These are phyloP conservation scores for Hamigera avellanea DNA, from an alignment of 495 filamentous ascomycete genomes.

Conservation along the genomic window DNA sequence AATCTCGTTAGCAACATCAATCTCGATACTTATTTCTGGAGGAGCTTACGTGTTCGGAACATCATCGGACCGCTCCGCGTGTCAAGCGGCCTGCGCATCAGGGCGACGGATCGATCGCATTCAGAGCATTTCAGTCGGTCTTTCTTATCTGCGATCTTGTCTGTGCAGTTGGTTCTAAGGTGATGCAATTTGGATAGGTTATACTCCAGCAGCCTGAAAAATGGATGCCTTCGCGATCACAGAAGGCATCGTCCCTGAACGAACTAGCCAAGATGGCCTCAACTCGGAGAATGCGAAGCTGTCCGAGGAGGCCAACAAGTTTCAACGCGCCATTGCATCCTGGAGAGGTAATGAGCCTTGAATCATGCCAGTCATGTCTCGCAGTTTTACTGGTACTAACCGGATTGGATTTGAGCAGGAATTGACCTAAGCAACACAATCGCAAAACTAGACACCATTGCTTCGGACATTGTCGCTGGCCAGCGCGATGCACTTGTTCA, in stretches of 20 bases:
- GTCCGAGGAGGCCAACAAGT: slow-evolving; percentile 67
- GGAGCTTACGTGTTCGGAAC: slow-evolving; percentile 16
- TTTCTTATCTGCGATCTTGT: too few species aligned
- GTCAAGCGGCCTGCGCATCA: slow-evolving; percentile 11
- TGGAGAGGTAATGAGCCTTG: slow-evolving; percentile 66
- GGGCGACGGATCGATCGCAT: slow-evolving; percentile 1
- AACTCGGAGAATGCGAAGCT: slow-evolving; percentile 18
- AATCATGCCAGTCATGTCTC: not conserved
- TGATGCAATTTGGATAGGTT: slow-evolving; percentile 1
- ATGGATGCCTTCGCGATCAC: slow-evolving; percentile 38
- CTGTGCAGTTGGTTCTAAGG: too few species aligned
- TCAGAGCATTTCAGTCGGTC: too few species aligned
- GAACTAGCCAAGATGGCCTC: slow-evolving; percentile 15
- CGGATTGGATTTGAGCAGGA: slow-evolving; percentile 34
- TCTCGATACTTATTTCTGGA: too few species aligned
- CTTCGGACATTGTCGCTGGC: slow-evolving; percentile 82
- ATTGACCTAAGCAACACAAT: slow-evolving; percentile 82
- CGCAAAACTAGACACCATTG: slow-evolving; percentile 78
- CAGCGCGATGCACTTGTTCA: slow-evolving; percentile 89
- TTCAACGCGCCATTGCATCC: slow-evolving; percentile 86
- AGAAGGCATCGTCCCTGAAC: slow-evolving; percentile 27
- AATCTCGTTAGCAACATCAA: too few species aligned
- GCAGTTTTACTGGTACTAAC: too few species aligned
- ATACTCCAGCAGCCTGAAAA: not conserved
- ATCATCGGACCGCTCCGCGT: slow-evolving; percentile 14